Evolutionary conservation across 2,329 filamentous ascomycete species (phyloP).

Genomic region (Graphilbum ipis-grandicollis): DNA sequence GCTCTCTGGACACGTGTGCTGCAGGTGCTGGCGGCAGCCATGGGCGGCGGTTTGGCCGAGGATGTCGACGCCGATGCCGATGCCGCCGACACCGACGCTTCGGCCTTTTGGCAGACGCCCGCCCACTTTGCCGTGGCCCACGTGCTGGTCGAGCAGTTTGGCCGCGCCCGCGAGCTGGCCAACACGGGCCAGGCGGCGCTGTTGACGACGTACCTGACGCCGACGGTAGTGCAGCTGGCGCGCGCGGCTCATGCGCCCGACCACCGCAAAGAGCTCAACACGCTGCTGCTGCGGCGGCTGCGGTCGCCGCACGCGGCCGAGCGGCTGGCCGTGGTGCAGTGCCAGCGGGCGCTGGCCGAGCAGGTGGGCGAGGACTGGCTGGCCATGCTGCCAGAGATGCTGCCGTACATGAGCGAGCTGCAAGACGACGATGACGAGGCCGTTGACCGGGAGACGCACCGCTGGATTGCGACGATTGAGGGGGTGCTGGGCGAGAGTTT

Average conservation of each 20-base stretch:
- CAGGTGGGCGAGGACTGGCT: constrained; percentile 83
- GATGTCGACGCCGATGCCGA: constrained; percentile 50
- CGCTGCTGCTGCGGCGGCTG: constrained; percentile 58
- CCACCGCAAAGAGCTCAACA: constrained; percentile 82
- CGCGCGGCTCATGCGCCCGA: constrained; percentile 67
- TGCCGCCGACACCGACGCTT: neutral
- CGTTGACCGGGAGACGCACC: constrained; percentile 76
- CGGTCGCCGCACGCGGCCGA: constrained; percentile 48
- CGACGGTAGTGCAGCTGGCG: constrained; percentile 65
- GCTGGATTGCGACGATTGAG: constrained; percentile 86
- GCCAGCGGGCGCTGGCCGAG: constrained; percentile 64
- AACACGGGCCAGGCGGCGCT: constrained; percentile 17
- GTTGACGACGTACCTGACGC: constrained; percentile 40
- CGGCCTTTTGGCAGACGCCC: constrained; percentile 73
- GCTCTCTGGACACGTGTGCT: constrained; percentile 55
- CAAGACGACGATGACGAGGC: constrained; percentile 92
- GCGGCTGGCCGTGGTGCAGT: constrained; percentile 65
- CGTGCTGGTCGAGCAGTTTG: constrained; percentile 51
- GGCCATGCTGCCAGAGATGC: constrained; percentile 77
- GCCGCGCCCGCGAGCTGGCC: constrained; percentile 19
- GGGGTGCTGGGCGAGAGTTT: constrained; percentile 76
- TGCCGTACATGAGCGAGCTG: constrained; percentile 88
- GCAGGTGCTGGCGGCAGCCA: constrained; percentile 53
- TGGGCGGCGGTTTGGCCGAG: constrained; percentile 56
- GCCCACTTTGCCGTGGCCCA: constrained; percentile 65